These are phyloP conservation scores for Quercus parvula DNA, from an alignment of 306 rosid genomes.

Conservation along the genomic window DNA sequence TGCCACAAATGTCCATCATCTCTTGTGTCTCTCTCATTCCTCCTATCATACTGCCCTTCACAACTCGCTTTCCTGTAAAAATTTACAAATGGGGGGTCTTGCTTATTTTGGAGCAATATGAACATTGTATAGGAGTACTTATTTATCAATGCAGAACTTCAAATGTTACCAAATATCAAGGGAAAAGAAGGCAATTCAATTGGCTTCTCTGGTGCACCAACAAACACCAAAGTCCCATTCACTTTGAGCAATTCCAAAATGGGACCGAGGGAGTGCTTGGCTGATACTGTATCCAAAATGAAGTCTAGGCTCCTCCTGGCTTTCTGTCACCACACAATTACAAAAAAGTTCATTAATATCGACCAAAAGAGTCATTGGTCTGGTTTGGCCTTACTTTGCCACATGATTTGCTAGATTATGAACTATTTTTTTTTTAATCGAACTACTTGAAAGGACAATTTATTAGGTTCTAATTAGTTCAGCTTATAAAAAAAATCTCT, in stretches of 20 bases:
- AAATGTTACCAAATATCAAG: slow-evolving; percentile 53
- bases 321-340: slow-evolving; percentile 8
- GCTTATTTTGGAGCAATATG: neutral
- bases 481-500: too few relatives aligned
- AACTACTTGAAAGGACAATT: too few relatives aligned
- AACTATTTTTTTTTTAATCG: too few relatives aligned
- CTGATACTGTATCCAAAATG: slow-evolving; percentile 64
- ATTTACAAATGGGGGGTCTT: neutral
- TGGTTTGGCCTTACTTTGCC: neutral
- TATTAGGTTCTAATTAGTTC: too few relatives aligned
- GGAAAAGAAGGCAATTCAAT: slow-evolving; percentile 58
- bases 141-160: neutral
- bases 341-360: neutral
- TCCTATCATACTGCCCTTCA: slow-evolving; percentile 78
- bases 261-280: slow-evolving; percentile 43
- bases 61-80: slow-evolving; percentile 51
- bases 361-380: neutral
- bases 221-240: slow-evolving; percentile 49
- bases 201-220: slow-evolving; percentile 74
- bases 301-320: slow-evolving; percentile 46
- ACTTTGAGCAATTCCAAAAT: slow-evolving; percentile 66
- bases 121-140: neutral
- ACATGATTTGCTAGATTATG: neutral
- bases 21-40: slow-evolving; percentile 66
- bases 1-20: slow-evolving; percentile 63